Evolutionary conservation across 768 basidiomycete genomes (phyloP), one percentile per base, ranked within the genome.

Genomic region (Saitozyma sp.): DNA sequence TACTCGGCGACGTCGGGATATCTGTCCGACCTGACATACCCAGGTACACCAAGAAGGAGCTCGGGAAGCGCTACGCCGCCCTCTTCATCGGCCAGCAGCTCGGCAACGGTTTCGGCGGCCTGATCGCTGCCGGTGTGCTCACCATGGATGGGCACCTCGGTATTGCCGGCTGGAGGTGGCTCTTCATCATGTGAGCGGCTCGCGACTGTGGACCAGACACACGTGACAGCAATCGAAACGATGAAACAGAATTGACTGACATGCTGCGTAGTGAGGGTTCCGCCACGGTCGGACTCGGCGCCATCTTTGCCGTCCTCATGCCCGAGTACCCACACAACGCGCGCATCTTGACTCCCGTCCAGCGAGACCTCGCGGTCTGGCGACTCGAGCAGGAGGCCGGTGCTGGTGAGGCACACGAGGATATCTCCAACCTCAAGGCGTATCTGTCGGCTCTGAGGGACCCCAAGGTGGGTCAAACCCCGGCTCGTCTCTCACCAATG

Each of bases 141-240:
- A 53, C 69, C n/a, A 54, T 68, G 0, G 61, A 67, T 19, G 70
- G 70, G 19, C 39, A 46, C 1, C 74, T 73, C 46, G 78, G 78
- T 3, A 66, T 79, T 20, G 50, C 55, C 7, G 76, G 74, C 1
- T 78, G 77, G 77, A 43, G 76, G 20, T 78, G 78, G 76, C 62
- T 76, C 9, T 74, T 71, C 63, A 71, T 75, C 54, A 50, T 62
- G 53, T 65, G 16, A 37, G 52, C 41, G 46, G 17, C 19, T 17
- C 52, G 29, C 29, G 29, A 29, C 29, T 5, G 29, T 11, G 11
- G 3, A 48, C 29, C 3, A 14, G 29, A 29, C 29, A 29, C 2
- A 5, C 29, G 29, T 2, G 29, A 29, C 29, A 29, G 29, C 29
- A 2, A 29, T 29, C 29, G 29, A 29, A 29, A 29, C 29, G 29